Evolutionary conservation across 2,329 filamentous ascomycete species (phyloP).

Genomic region (Capronia americana): DNA sequence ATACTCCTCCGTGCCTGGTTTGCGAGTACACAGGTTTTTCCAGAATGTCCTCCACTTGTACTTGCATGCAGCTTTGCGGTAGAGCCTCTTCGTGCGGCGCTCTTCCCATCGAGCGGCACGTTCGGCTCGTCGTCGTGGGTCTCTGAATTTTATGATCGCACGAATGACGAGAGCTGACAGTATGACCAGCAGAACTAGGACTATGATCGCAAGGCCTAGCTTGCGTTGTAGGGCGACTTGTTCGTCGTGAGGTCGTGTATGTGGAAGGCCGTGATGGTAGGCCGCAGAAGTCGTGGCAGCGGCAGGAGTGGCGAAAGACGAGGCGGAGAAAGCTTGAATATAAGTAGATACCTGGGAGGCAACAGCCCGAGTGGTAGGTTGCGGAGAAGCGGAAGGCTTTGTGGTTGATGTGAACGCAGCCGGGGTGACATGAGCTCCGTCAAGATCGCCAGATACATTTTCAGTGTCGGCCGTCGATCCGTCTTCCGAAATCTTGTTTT

Average conservation of each 20-base stretch:
- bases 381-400: background rate
- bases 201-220: slow-evolving; percentile 44
- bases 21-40: slow-evolving; percentile 47
- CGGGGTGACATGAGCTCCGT: background rate
- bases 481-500: background rate
- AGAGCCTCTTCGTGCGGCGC: slow-evolving; percentile 58
- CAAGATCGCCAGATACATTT: background rate
- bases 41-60: slow-evolving; percentile 60
- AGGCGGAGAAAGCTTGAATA: background rate
- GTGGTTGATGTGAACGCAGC: background rate
- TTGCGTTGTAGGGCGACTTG: slow-evolving; percentile 18
- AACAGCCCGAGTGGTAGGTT: background rate
- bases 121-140: slow-evolving; percentile 58
- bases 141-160: slow-evolving; percentile 56
- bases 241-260: slow-evolving; percentile 6
- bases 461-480: background rate
- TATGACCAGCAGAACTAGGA: slow-evolving; percentile 45
- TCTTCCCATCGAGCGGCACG: slow-evolving; percentile 62
- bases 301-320: background rate
- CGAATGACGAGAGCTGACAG: slow-evolving; percentile 54
- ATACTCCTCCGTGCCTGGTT: slow-evolving; percentile 49
- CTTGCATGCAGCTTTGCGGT: slow-evolving; percentile 60
- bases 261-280: slow-evolving; percentile 15
- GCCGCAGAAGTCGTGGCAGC: background rate
- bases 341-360: background rate